phyloP scores from a whole-genome alignment of 805 yeast genomes.

The Blastobotrys mokoenaii region DNA sequence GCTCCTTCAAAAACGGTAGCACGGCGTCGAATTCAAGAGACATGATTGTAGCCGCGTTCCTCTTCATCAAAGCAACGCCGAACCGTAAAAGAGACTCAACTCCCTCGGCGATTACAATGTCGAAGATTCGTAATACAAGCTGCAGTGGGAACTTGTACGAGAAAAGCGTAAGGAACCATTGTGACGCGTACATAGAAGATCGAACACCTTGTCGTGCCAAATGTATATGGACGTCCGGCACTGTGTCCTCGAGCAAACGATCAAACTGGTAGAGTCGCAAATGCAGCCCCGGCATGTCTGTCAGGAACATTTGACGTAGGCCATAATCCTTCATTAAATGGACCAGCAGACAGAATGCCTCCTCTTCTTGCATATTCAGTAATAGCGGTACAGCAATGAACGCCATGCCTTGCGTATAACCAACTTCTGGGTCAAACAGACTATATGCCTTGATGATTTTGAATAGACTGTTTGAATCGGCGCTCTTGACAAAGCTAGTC shows the following conservation, averaged over 20 bases:
- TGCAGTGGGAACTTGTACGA: constrained; percentile 91
- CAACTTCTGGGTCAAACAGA: constrained; percentile 82
- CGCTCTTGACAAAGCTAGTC: constrained; percentile 69
- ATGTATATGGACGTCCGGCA: constrained; percentile 69
- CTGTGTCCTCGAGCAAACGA: constrained; percentile 65
- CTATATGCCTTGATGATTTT: constrained; percentile 79
- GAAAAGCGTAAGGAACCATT: constrained; percentile 93
- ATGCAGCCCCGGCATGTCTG: constrained; percentile 93
- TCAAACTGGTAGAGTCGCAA: constrained; percentile 83
- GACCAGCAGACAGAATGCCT: constrained; percentile 74
- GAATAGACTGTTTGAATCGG: constrained; percentile 42
- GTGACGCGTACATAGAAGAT: constrained; percentile 94
- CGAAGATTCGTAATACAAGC: constrained; percentile 80
- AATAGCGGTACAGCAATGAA: constrained; percentile 81
- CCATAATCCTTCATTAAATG: constrained; percentile 78
- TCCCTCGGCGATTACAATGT: constrained; percentile 85
- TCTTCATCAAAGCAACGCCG: constrained; percentile 69
- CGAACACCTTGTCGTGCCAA: constrained; percentile 77
- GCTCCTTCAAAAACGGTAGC: constrained; percentile 69
- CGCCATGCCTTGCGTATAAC: constrained; percentile 98
- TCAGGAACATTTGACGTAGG: constrained; percentile 67
- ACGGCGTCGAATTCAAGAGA: constrained; percentile 66
- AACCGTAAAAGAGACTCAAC: constrained; percentile 77
- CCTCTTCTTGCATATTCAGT: constrained; percentile 72
- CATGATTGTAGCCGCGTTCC: constrained; percentile 53